phyloP scores from a whole-genome alignment of 805 yeast genomes.

The Candida ascalaphidarum region DNA sequence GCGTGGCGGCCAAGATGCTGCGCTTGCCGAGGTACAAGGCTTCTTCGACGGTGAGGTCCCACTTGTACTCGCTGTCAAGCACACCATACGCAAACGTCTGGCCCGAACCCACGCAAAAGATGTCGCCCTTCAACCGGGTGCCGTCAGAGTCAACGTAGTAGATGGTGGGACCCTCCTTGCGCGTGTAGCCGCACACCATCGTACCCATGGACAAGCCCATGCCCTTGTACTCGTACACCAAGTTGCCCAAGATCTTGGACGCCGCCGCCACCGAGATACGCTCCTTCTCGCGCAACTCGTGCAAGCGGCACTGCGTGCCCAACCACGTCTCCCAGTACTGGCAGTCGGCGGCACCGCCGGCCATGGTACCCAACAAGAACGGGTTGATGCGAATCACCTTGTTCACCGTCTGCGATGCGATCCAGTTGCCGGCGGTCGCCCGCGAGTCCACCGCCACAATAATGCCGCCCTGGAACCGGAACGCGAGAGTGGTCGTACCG shows the following conservation, averaged over 20 bases:
- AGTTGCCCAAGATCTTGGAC: conserved; percentile 81
- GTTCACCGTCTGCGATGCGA: conserved; percentile 95
- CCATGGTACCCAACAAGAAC: conserved; percentile 92
- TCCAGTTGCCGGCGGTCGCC: conserved; percentile 97
- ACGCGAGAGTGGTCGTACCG: conserved; percentile 98
- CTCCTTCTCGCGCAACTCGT: conserved; percentile 90
- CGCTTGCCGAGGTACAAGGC: conserved; percentile 92
- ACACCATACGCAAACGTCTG: conserved; percentile 99
- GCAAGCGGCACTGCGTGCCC: conserved; percentile 91
- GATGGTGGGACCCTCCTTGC: conserved; percentile 91
- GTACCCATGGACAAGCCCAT: conserved; percentile 99
- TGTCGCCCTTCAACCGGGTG: conserved; percentile 86
- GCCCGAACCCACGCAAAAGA: conserved; percentile 97
- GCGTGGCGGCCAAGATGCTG: conserved; percentile 94
- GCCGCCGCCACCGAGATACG: conserved; percentile 96
- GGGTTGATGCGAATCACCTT: conserved; percentile 97
- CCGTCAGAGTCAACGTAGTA: conserved; percentile 98
- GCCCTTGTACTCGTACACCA: conserved; percentile 91
- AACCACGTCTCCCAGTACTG: conserved; percentile 99
- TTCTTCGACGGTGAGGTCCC: conserved; percentile 91
- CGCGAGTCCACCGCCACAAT: conserved; percentile 96
- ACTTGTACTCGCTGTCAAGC: conserved; percentile 79
- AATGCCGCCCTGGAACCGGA: conserved; percentile 92
- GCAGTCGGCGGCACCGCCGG: conserved; percentile 99
- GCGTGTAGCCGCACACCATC: conserved; percentile 95